These are phyloP conservation scores for Teratosphaeria nubilosa DNA, from an alignment of 2,329 filamentous ascomycete genomes.

Conservation along the genomic window DNA sequence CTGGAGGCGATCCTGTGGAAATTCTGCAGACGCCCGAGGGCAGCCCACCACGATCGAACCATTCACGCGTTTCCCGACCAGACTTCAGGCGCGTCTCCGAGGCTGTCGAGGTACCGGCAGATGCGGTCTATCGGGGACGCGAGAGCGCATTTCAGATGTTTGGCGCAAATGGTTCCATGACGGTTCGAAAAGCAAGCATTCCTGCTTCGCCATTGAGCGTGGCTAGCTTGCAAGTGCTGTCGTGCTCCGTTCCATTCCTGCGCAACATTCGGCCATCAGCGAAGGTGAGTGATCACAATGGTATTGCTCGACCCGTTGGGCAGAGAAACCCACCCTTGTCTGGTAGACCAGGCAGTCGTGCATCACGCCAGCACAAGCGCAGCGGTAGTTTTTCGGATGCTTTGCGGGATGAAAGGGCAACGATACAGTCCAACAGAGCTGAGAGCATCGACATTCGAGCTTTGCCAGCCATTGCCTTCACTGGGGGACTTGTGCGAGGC, in stretches of 20 bases:
- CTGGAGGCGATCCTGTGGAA: constrained; percentile 49
- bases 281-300: neutral
- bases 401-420: constrained; percentile 55
- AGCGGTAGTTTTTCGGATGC: constrained; percentile 85
- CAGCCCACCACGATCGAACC: neutral
- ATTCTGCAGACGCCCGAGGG: neutral
- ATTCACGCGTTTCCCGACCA: neutral
- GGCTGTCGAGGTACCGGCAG: constrained; percentile 2
- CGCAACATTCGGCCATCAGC: constrained; percentile 11
- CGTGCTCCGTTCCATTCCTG: constrained; percentile 47
- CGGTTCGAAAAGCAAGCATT: constrained; percentile 22
- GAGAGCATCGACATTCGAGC: constrained; percentile 26
- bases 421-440: constrained; percentile 38
- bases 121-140: neutral
- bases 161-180: neutral
- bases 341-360: constrained; percentile 1
- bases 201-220: constrained; percentile 37
- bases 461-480: constrained; percentile 55
- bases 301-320: constrained; percentile 6
- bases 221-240: constrained; percentile 47
- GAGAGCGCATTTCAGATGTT: neutral
- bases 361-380: constrained; percentile 57
- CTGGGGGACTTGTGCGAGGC: constrained; percentile 78
- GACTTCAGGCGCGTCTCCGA: constrained; percentile 7
- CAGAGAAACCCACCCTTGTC: constrained; percentile 6